A percentile compares a stretch with the other conserved stretches of the same genome.
phyloP scores from a whole-genome alignment of 176 grass and related monocot genomes.

The Phragmites australis region DNA sequence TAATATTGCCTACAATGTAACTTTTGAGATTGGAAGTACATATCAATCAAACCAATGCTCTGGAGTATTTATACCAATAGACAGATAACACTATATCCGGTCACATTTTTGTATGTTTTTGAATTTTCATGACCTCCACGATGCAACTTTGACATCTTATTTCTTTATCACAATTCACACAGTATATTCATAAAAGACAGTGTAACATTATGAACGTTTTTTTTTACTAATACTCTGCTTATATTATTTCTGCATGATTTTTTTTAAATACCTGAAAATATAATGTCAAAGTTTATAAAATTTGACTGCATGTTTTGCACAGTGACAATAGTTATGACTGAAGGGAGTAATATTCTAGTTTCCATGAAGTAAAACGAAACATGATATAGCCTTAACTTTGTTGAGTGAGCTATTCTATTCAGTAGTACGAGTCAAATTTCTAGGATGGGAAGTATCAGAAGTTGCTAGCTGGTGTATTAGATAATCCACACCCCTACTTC shows the following conservation, averaged over 20 bases:
- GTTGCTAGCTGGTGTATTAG: background rate
- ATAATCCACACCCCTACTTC: background rate
- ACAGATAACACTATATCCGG: background rate
- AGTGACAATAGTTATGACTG: background rate
- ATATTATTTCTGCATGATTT: constrained; percentile 3
- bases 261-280: background rate
- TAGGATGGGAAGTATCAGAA: background rate
- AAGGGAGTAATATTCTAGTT: background rate
- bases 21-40: constrained; percentile 3
- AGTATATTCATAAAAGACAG: background rate
- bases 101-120: background rate
- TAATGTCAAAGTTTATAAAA: background rate
- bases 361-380: constrained; percentile 3
- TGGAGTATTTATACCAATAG: constrained; percentile 3
- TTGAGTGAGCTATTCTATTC: background rate
- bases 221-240: background rate
- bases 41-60: background rate
- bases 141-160: constrained; percentile 5
- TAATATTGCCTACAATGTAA: background rate
- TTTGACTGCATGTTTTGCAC: constrained; percentile 10
- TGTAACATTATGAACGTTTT: background rate
- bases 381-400: too few species aligned
- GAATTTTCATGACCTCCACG: background rate
- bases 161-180: too few species aligned
- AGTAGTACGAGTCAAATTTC: background rate